A percentile compares a stretch with the other conserved stretches of the same genome.
Evolutionary conservation across 163 green algal species (phyloP).

Genomic region (Trebouxiophyceae sp.): DNA sequence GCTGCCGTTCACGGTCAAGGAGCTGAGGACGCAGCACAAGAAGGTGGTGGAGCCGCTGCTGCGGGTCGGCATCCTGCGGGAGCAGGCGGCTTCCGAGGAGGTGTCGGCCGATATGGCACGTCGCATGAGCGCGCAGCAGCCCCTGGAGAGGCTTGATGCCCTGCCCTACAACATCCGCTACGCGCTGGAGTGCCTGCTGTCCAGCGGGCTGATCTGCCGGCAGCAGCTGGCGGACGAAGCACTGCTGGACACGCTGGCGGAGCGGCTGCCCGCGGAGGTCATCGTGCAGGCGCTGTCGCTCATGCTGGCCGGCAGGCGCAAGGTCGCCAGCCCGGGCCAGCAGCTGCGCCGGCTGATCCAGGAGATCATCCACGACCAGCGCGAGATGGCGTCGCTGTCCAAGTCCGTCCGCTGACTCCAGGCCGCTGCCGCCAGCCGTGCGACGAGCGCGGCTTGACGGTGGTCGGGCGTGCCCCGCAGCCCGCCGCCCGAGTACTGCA

Average conservation of each 20-base stretch:
- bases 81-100: too few species aligned
- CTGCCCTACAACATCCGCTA: neutral
- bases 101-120: too few species aligned
- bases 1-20: neutral
- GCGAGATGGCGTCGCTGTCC: neutral
- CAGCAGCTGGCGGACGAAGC: neutral
- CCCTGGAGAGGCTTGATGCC: too few species aligned
- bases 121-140: too few species aligned
- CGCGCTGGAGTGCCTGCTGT: constrained; percentile 4
- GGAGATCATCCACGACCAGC: neutral
- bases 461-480: constrained; percentile 1
- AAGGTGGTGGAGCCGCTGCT: constrained; percentile 1
- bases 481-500: neutral
- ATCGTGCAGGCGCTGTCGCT: neutral
- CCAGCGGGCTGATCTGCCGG: neutral
- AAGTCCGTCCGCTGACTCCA: neutral
- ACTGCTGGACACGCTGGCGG: neutral
- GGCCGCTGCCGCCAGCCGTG: neutral
- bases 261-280: neutral
- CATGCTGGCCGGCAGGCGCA: neutral
- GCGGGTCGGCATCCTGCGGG: neutral
- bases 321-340: neutral
- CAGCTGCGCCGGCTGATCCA: neutral
- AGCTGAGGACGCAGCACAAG: neutral
- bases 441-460: neutral